Conservation (phyloP, 108 stramenopile species). For the Pseudonitzschia multiseries region DNA sequence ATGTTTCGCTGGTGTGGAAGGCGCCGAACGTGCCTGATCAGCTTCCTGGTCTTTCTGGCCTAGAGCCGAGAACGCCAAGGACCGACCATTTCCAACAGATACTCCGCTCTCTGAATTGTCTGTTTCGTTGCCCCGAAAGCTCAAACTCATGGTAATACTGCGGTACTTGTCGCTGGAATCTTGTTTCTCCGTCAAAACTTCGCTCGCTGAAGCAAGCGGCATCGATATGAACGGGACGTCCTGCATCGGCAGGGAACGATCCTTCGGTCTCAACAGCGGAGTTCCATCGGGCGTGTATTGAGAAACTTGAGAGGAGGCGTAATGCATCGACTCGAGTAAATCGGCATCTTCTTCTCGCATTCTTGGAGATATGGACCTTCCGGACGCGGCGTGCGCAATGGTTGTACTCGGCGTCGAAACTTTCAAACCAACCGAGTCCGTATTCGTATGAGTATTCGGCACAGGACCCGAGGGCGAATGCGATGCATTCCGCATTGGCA, state of each 20-base stretch:
- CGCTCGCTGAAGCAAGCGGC: constrained; percentile 11
- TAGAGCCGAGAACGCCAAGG: not conserved
- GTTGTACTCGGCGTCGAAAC: not conserved
- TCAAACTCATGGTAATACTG: not conserved
- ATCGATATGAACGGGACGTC: constrained; percentile 18
- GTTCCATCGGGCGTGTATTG: constrained; percentile 42
- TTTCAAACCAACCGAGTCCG: not conserved
- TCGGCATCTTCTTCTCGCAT: constrained; percentile 59
- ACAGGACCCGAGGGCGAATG: not conserved
- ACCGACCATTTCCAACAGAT: too few relatives aligned
- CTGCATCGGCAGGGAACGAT: constrained; percentile 31
- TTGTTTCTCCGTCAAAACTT: constrained; percentile 9
- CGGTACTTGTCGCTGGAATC: not conserved
- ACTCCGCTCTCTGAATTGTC: not conserved
- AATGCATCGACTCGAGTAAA: constrained; percentile 45
- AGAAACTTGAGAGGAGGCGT: constrained; percentile 40
- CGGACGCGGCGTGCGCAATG: not conserved
- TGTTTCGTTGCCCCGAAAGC: not conserved
- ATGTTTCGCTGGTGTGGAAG: not conserved
- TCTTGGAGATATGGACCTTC: constrained; percentile 1
- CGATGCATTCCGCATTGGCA: not conserved
- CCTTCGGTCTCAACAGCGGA: constrained; percentile 28
- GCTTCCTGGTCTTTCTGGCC: not conserved
- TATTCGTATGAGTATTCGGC: not conserved
- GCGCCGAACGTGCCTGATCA: too few relatives aligned